Percentiles rank a stretch among this genome's conserved stretches.
phyloP scores from a whole-genome alignment of 371 early-diverging fungal genomes.

The Basidiobolus meristosporus region DNA sequence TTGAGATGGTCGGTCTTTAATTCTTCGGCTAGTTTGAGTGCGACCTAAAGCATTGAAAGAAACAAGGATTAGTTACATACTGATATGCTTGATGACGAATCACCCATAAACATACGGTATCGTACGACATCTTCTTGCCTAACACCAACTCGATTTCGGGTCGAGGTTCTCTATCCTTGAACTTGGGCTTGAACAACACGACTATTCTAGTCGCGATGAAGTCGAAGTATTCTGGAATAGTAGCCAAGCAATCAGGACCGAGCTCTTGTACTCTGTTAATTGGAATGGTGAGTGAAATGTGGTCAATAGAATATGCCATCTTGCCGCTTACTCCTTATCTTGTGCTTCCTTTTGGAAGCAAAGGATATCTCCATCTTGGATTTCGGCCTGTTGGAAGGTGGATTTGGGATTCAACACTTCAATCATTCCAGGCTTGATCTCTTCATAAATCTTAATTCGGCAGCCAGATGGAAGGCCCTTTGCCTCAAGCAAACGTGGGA shows the following conservation, averaged over 20 bases:
- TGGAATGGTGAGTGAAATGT: not conserved
- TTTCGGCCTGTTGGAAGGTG: constrained; percentile 54
- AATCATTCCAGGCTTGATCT: constrained; percentile 81
- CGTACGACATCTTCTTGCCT: constrained; percentile 43
- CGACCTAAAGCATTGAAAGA: constrained; percentile 10
- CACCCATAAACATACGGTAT: constrained; percentile 11
- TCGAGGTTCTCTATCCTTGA: constrained; percentile 9
- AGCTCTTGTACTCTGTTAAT: not conserved
- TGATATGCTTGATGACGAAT: not conserved
- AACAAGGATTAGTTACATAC: not conserved
- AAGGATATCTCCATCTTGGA: constrained; percentile 84
- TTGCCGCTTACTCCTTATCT: constrained; percentile 23
- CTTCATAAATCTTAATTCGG: constrained; percentile 52
- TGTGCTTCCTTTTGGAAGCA: constrained; percentile 45
- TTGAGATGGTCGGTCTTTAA: constrained; percentile 38
- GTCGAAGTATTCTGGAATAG: constrained; percentile 54
- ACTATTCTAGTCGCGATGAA: constrained; percentile 36
- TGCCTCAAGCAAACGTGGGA: constrained; percentile 26
- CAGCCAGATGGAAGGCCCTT: constrained; percentile 31
- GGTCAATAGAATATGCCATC: not conserved
- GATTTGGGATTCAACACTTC: constrained; percentile 37
- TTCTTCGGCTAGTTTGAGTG: constrained; percentile 25
- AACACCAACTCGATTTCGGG: constrained; percentile 23
- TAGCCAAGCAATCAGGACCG: not conserved
- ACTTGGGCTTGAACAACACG: constrained; percentile 46